These are phyloP conservation scores for Solanum lycopersicoides DNA, from an alignment of 257 asterid genomes.

Conservation along the genomic window DNA sequence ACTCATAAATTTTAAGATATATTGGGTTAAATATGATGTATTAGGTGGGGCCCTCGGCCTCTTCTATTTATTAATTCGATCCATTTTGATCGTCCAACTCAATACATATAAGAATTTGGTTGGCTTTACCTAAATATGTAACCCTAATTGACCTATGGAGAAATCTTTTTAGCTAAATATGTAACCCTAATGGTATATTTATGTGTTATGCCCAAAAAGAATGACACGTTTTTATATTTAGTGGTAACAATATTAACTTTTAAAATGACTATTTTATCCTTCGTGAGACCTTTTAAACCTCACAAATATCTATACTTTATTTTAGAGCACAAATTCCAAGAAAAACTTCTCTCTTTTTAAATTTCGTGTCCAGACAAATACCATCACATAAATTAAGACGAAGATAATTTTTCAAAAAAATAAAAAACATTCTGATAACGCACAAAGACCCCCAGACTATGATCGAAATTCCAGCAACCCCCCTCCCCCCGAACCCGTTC, in stretches of 20 bases:
- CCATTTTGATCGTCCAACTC: background rate
- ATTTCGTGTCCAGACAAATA: background rate
- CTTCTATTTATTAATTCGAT: background rate
- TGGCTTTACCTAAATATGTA: background rate
- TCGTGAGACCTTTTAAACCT: background rate
- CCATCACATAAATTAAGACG: background rate
- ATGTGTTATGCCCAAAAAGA: background rate
- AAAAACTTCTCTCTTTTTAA: background rate
- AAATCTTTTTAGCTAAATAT: background rate
- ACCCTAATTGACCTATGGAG: background rate
- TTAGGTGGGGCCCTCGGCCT: background rate
- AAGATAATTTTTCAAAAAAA: too few species aligned
- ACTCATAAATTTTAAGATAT: background rate
- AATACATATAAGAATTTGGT: background rate
- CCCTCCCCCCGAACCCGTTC: too few species aligned
- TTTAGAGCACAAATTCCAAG: background rate
- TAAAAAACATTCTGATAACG: too few species aligned
- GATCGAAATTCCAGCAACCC: too few species aligned
- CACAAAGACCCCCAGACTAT: too few species aligned
- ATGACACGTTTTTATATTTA: background rate
- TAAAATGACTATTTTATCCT: background rate
- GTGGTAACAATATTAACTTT: background rate
- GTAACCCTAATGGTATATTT: background rate
- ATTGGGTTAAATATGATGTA: background rate
- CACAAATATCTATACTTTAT: background rate